These are phyloP conservation scores for Lactuca saligna DNA, from an alignment of 129 eudicot species.

Conservation along the genomic window DNA sequence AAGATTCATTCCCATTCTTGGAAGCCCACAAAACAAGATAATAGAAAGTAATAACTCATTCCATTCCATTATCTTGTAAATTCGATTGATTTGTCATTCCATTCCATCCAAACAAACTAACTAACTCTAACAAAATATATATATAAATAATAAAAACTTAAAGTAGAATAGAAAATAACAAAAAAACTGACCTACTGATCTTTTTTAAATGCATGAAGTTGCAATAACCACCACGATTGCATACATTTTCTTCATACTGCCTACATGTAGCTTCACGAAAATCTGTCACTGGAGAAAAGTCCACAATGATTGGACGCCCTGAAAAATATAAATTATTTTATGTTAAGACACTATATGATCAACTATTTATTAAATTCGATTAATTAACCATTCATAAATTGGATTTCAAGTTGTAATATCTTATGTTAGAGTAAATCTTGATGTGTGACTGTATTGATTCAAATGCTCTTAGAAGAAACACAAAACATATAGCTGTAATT, in stretches of 20 bases:
- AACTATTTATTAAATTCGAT: neutral
- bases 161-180: slow-evolving; percentile 1
- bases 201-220: slow-evolving; percentile 94
- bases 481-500: neutral
- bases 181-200: slow-evolving; percentile 58
- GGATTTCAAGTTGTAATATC: too few species aligned
- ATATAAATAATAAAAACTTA: neutral
- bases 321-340: slow-evolving; percentile 4
- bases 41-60: too few species aligned
- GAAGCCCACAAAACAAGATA: too few species aligned
- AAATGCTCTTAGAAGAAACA: neutral
- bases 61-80: too few species aligned
- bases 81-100: too few species aligned
- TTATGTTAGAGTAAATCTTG: too few species aligned
- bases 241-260: slow-evolving; percentile 88
- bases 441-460: too few species aligned
- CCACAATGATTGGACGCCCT: slow-evolving; percentile 97
- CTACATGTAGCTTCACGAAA: slow-evolving; percentile 95
- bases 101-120: too few species aligned
- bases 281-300: slow-evolving; percentile 95
- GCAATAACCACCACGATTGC: slow-evolving; percentile 97
- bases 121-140: too few species aligned
- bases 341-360: neutral
- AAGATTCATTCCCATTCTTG: too few species aligned
- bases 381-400: neutral